Evolutionary conservation across 164 flowering plant species (phyloP), one percentile per base, ranked within the genome.

Genomic region (Aristolochia fimbriata): DNA sequence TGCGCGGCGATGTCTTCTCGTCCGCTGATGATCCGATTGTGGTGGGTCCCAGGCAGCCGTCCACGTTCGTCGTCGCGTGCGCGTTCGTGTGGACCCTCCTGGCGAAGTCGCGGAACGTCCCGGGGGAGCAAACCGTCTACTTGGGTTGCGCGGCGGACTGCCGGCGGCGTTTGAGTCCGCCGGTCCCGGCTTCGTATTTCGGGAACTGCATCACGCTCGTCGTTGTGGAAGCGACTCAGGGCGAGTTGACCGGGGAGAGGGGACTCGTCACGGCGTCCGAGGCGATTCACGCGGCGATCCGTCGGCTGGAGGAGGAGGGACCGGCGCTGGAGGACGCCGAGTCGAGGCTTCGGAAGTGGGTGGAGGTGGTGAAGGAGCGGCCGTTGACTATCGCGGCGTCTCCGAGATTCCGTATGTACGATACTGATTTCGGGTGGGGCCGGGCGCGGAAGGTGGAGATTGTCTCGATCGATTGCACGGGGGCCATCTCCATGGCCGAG

Each of bases 21-120:
- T n/a, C n/a, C n/a, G n/a, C n/a, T n/a, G n/a, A n/a, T n/a, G n/a
- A n/a, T n/a, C n/a, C 17, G 37, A 25, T 9, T 19, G 53, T 20
- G 16, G 16, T 19, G 46, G 46, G 19, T 8, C 22, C 23, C 13
- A n/a, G n/a, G n/a, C 12, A 24, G 25, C 24, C 50, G 4, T 76
- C 85, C 0, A 59, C 77, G 0, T 83, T 73, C 30, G 69, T 65
- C 9, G 66, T 71, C 0, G 54, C 62, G 0, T 72, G 73, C 15
- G 80, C 84, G 0, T 69, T 64, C n/a, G 45, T 71, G 11, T 79
- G 85, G 88, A 67, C 60, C 21, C 74, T 83, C 33, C 4, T 78
- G 50, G 47, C 61, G 4, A 81, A 72, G 41, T 62, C 72, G 0
- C 52, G 57, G 3, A 56, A 20, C 5, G 45, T 0, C 2, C 10